Evolutionary conservation across 2,329 filamentous ascomycete species (phyloP).

Genomic region (Exophiala sp.): DNA sequence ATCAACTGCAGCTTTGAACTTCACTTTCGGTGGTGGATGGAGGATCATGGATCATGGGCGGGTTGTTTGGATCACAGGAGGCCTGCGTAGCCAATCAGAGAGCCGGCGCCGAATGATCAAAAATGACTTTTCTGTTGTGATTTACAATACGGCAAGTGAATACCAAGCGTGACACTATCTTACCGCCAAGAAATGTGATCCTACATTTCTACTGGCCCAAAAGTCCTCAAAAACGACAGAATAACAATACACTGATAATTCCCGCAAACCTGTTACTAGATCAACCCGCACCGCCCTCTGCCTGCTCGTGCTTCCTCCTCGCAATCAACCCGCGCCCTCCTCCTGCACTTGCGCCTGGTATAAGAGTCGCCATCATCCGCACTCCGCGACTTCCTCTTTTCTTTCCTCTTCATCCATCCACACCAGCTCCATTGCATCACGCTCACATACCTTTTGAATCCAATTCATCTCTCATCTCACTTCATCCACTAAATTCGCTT

Average conservation of each 20-base stretch:
- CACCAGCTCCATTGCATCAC: conserved; percentile 31
- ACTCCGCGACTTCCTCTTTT: conserved; percentile 35
- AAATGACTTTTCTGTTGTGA: conserved; percentile 28
- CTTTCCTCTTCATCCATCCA: conserved; percentile 32
- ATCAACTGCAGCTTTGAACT: conserved; percentile 44
- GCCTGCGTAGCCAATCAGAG: conserved; percentile 28
- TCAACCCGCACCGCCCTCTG: conserved; percentile 18
- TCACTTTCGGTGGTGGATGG: not conserved
- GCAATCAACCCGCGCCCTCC: conserved; percentile 41
- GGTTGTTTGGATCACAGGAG: conserved; percentile 18
- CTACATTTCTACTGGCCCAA: conserved; percentile 20
- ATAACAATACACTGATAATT: conserved; percentile 26
- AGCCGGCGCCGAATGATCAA: conserved; percentile 19
- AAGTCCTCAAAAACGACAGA: conserved; percentile 25
- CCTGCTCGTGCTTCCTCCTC: conserved; percentile 28
- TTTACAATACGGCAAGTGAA: conserved; percentile 23
- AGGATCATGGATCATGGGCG: conserved; percentile 6
- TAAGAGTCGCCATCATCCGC: conserved; percentile 43
- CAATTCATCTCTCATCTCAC: conserved; percentile 28
- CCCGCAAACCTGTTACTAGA: conserved; percentile 22
- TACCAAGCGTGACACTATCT: conserved; percentile 19
- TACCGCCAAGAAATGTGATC: conserved; percentile 22
- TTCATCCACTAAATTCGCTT: conserved; percentile 21
- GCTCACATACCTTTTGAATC: conserved; percentile 27
- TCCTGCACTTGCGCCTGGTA: conserved; percentile 37